phyloP scores from a whole-genome alignment of 2,329 filamentous ascomycete genomes.

The Neonectria sp. region DNA sequence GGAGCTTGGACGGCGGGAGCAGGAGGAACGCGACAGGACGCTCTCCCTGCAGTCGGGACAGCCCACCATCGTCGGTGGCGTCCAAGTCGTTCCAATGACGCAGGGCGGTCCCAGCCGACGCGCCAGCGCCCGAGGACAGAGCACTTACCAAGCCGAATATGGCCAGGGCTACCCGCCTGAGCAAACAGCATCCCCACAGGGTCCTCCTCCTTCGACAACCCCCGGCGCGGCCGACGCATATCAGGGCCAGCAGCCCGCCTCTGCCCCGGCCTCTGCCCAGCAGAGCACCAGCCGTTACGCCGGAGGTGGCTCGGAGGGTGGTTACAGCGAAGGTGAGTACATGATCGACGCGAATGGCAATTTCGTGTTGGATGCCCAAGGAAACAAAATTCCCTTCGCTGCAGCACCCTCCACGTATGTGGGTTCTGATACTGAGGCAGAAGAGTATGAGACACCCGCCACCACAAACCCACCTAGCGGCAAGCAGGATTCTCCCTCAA shows the following conservation, averaged over 20 bases:
- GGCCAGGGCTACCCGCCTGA: conserved; percentile 53
- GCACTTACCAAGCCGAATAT: conserved; percentile 50
- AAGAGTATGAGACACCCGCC: conserved; percentile 71
- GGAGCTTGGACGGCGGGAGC: conserved; percentile 92
- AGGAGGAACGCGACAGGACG: conserved; percentile 91
- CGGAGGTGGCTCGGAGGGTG: conserved; percentile 67
- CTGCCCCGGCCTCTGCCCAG: conserved; percentile 29
- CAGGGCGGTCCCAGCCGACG: conserved; percentile 75
- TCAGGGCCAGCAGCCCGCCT: conserved; percentile 35
- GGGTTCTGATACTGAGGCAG: conserved; percentile 67
- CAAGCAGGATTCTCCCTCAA: conserved; percentile 50
- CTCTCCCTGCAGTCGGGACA: conserved; percentile 88
- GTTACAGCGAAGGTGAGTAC: conserved; percentile 81
- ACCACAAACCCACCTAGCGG: conserved; percentile 59
- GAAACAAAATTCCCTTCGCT: conserved; percentile 70
- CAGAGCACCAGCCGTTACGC: conserved; percentile 39
- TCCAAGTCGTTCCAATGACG: conserved; percentile 95
- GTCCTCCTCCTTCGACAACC: conserved; percentile 51
- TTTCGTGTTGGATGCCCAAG: conserved; percentile 73
- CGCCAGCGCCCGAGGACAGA: conserved; percentile 59
- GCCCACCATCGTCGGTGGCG: conserved; percentile 90
- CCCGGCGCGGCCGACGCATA: conserved; percentile 48
- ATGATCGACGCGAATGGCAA: conserved; percentile 73
- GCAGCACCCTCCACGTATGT: conserved; percentile 61
- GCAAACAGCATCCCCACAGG: conserved; percentile 60